phyloP scores from a whole-genome alignment of 345 rosid species.

The Populus alba region DNA sequence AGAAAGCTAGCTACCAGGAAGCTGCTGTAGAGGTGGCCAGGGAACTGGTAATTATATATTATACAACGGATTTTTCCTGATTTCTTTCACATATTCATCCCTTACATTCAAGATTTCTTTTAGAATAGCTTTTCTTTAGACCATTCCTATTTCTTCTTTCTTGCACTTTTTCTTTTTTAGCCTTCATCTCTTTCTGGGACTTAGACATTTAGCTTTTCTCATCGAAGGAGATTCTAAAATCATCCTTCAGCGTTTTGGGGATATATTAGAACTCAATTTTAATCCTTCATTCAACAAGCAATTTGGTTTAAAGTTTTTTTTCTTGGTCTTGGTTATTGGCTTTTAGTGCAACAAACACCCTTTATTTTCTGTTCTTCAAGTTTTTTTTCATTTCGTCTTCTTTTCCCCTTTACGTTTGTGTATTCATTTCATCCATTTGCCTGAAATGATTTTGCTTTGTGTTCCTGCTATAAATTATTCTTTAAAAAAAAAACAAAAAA shows the following conservation, averaged over 20 bases:
- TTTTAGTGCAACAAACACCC: neutral
- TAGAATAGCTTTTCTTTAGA: neutral
- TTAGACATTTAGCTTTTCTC: neutral
- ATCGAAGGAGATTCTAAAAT: neutral
- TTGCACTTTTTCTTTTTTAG: neutral
- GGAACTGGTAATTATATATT: constrained; percentile 51
- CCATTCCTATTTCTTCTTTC: neutral
- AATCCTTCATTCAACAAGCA: neutral
- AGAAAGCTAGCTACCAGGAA: constrained; percentile 72
- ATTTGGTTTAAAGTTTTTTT: neutral
- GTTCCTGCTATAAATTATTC: neutral
- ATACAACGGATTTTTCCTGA: neutral
- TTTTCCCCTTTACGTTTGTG: neutral
- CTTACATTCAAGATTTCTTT: neutral
- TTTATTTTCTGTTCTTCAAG: neutral
- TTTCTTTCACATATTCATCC: neutral
- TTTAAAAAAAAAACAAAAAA: neutral
- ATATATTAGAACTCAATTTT: neutral
- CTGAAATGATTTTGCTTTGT: neutral
- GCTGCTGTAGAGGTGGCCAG: constrained; percentile 79
- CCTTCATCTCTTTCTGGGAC: neutral
- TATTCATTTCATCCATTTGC: neutral
- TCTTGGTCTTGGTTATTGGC: neutral
- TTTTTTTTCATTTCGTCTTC: neutral
- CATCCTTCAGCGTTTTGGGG: neutral